Conservation (phyloP, 2,329 filamentous ascomycete genomes). For the Chrysosphaeria jannelii region DNA sequence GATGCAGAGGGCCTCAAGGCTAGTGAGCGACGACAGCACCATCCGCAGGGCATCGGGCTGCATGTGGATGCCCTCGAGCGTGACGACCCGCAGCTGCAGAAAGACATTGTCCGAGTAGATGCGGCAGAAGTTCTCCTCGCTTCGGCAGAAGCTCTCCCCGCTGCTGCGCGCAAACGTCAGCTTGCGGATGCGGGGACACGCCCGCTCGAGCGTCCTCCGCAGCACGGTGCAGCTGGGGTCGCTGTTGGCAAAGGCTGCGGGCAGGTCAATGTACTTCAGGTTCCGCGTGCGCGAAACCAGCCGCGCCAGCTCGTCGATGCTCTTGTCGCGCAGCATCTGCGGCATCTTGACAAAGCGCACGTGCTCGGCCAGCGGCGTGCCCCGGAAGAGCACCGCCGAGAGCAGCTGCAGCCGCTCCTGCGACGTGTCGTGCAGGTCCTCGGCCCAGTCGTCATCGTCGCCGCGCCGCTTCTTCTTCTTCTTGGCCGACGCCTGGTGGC, state of each 20-base stretch:
- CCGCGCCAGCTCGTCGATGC: constrained; percentile 55
- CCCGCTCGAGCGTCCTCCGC: constrained; percentile 54
- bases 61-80: constrained; percentile 34
- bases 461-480: too few species aligned
- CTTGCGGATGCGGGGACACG: constrained; percentile 60
- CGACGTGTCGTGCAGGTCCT: constrained; percentile 52
- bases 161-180: constrained; percentile 62
- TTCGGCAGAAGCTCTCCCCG: constrained; percentile 49
- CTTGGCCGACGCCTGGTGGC: too few species aligned
- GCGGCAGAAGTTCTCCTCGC: too few species aligned
- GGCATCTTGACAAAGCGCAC: constrained; percentile 66
- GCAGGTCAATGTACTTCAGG: constrained; percentile 68
- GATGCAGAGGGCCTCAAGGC: constrained; percentile 45
- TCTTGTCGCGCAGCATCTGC: constrained; percentile 81
- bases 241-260: constrained; percentile 61
- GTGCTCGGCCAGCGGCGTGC: constrained; percentile 27
- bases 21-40: constrained; percentile 34
- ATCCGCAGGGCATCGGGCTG: constrained; percentile 41
- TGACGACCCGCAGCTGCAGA: constrained; percentile 41
- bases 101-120: constrained; percentile 35
- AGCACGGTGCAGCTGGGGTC: constrained; percentile 46
- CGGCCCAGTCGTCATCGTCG: constrained; percentile 47
- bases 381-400: constrained; percentile 45
- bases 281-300: constrained; percentile 65
- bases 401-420: constrained; percentile 48